Base-by-base conservation (phyloP, 345 rosid genomes). In the Lepidium africanum region DNA sequence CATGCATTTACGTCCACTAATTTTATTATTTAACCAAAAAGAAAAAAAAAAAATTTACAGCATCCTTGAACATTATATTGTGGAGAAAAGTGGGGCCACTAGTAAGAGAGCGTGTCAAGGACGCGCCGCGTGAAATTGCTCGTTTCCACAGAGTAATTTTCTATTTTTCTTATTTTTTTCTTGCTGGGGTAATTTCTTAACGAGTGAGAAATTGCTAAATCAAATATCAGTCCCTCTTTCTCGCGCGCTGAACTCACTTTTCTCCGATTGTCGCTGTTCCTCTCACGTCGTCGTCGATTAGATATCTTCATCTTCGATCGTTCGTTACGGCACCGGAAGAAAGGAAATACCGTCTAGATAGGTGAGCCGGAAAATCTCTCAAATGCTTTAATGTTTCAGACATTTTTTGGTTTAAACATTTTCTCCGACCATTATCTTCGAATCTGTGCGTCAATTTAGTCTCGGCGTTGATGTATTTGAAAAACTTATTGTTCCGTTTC, bases 211-310 rank as follows among this genome's bases (percentile, higher is more conserved):
- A 66, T 66, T 73, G 64, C 76, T 56, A 59, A 73, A 65, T 65
- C 71, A 65, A 66, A 65, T 19, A 66, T 63, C 64, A 32, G 6
- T 53, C 70, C 69, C 33, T 63, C 15, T 65, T 82, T 67, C 81
- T 75, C 80, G 82, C 86, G 81, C 86, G 70, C 78, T 70, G 70
- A 79, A 75, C 40, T 77, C 80, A 79, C 78, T 59, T 47, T 51
- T 82, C 73, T 64, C 81, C 81, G 72, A 77, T 78, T 25, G 14
- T 60, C 52, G 59, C 60, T 59, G 42, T 71, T 63, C 55, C 65
- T 68, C 61, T 65, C 56, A 10, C 51, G 30, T 47, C 70, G 35
- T 48, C 17, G 27, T 42, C 51, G 42, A 19, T 37, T 74, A 50
- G 64, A 6, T 54, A 9, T 17, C 54, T 16, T 49, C 27, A 1